phyloP scores from a whole-genome alignment of 106 monocot genomes.

The Dendrobium chrysotoxum region DNA sequence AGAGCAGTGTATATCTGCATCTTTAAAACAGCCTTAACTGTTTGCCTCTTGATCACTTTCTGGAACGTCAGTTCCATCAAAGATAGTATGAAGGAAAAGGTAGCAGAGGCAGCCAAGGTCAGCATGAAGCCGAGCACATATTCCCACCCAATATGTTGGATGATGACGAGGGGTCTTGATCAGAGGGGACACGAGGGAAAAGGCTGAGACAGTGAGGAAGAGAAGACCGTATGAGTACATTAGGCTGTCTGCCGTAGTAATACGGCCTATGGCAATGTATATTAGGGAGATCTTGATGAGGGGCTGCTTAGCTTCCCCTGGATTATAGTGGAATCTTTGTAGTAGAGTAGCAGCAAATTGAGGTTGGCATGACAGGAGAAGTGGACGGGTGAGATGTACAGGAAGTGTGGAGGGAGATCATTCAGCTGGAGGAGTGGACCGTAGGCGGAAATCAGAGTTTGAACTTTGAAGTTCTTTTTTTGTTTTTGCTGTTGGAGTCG shows the following conservation, averaged over 20 bases:
- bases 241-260: slow-evolving; percentile 10
- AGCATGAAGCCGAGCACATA: slow-evolving; percentile 22
- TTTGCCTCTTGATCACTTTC: slow-evolving; percentile 21
- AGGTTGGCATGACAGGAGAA: no score
- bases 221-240: slow-evolving; percentile 16
- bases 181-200: slow-evolving; percentile 8
- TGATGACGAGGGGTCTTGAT: neutral
- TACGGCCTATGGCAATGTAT: slow-evolving; percentile 6
- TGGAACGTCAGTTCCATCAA: slow-evolving; percentile 35
- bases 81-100: slow-evolving; percentile 40
- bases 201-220: slow-evolving; percentile 12
- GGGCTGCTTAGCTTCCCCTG: neutral
- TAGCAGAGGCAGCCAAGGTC: slow-evolving; percentile 32
- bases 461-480: no score
- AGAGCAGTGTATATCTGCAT: no score
- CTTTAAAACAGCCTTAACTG: slow-evolving; percentile 7
- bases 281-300: neutral
- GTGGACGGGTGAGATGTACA: no score
- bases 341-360: slow-evolving; percentile 17
- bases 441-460: no score
- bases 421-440: no score
- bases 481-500: no score
- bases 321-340: slow-evolving; percentile 16
- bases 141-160: neutral
- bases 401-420: no score